A percentile compares a stretch with the other conserved stretches of the same genome.
Evolutionary conservation across 2,329 filamentous ascomycete genomes (phyloP).

Genomic region (Diaporthe nobilis): DNA sequence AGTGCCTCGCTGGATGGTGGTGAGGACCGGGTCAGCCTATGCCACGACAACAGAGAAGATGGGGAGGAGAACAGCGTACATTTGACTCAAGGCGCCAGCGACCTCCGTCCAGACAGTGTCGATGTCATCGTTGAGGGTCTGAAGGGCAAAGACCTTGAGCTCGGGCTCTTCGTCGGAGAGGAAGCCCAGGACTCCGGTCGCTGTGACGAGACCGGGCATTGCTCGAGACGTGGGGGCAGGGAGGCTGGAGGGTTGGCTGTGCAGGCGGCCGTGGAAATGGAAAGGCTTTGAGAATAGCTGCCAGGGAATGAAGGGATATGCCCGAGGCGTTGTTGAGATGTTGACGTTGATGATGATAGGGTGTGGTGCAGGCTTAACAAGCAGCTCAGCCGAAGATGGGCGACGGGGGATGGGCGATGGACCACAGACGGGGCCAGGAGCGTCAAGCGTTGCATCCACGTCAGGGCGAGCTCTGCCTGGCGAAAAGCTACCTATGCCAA

Average conservation of each 20-base stretch:
- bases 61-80: conserved; percentile 68
- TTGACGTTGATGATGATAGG: conserved; percentile 3
- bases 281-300: neutral
- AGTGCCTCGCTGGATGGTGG: conserved; percentile 82
- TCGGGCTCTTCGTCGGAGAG: conserved; percentile 94
- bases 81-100: conserved; percentile 90
- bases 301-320: neutral
- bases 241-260: conserved; percentile 15
- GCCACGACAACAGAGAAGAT: conserved; percentile 35
- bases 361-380: neutral
- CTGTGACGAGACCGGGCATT: conserved; percentile 96
- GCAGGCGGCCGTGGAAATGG: neutral
- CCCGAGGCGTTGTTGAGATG: conserved; percentile 21
- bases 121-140: conserved; percentile 96
- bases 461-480: conserved; percentile 61
- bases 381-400: neutral
- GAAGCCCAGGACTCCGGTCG: conserved; percentile 94
- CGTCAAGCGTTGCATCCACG: conserved; percentile 55
- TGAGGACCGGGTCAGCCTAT: conserved; percentile 38
- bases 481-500: neutral
- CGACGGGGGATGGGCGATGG: neutral
- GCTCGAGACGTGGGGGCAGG: conserved; percentile 47
- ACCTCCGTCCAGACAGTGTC: conserved; percentile 99
- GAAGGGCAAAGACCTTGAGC: conserved; percentile 93
- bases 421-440: neutral